These are phyloP conservation scores for Plenodomus lindquistii DNA, from an alignment of 2,329 filamentous ascomycete species.

Conservation along the genomic window DNA sequence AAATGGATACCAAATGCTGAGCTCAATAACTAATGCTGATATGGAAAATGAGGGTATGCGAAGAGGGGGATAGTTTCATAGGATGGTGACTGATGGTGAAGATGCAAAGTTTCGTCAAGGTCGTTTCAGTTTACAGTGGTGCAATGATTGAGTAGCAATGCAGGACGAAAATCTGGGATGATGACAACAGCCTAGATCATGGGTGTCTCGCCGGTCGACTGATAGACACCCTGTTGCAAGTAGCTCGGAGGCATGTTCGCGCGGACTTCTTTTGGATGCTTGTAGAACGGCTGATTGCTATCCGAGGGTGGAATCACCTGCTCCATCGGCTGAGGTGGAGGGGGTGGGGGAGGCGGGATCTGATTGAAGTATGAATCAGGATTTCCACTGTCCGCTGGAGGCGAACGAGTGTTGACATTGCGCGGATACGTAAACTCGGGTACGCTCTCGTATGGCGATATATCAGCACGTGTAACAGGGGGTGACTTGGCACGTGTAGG, in stretches of 20 bases:
- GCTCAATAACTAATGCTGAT: conserved; percentile 17
- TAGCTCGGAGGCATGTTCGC: conserved; percentile 56
- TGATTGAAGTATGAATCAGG: conserved; percentile 34
- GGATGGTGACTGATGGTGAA: conserved; percentile 20
- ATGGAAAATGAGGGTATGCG: conserved; percentile 10
- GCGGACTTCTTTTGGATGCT: conserved; percentile 52
- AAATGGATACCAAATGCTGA: conserved; percentile 28
- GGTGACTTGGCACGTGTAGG: conserved; percentile 53
- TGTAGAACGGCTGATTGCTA: conserved; percentile 33
- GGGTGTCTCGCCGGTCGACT: conserved; percentile 31
- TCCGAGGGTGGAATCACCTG: conserved; percentile 46
- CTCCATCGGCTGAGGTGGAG: conserved; percentile 45
- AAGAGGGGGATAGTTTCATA: conserved; percentile 5
- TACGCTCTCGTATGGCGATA: conserved; percentile 51
- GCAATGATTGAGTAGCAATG: conserved; percentile 2
- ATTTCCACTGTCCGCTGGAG: conserved; percentile 28
- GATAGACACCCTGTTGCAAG: conserved; percentile 50
- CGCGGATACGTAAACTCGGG: conserved; percentile 39
- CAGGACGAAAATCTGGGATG: background rate
- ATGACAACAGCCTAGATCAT: conserved; percentile 35
- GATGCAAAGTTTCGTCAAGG: conserved; percentile 31
- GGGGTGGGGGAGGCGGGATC: conserved; percentile 43
- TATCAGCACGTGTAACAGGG: conserved; percentile 37
- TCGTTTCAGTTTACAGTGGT: conserved; percentile 31
- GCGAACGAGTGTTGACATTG: conserved; percentile 29